phyloP scores from a whole-genome alignment of 2,329 filamentous ascomycete species.

The Leptographium wingfieldii region DNA sequence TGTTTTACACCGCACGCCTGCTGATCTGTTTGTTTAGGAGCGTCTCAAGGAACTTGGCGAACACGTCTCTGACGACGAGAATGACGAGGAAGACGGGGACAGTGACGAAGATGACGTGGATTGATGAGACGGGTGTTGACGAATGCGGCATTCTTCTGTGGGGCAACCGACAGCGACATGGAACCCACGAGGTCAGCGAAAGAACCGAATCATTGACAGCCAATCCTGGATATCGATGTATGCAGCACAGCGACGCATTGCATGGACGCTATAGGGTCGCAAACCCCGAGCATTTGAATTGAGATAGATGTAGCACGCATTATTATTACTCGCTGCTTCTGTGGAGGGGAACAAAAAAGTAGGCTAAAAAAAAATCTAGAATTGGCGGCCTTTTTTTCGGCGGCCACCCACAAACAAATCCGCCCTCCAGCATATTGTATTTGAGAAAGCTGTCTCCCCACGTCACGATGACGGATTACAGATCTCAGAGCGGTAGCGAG shows the following conservation, averaged over 20 bases:
- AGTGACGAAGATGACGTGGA: slow-evolving; percentile 32
- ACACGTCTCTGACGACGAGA: slow-evolving; percentile 64
- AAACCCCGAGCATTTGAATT: neutral
- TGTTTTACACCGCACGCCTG: neutral
- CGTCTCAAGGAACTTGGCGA: slow-evolving; percentile 56
- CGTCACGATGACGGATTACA: slow-evolving; percentile 6
- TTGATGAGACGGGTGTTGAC: slow-evolving; percentile 15
- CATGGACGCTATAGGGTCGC: neutral
- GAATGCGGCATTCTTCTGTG: slow-evolving; percentile 3
- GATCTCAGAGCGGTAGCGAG: slow-evolving; percentile 20
- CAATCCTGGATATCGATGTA: neutral
- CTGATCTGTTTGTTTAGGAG: slow-evolving; percentile 21
- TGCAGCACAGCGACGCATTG: neutral
- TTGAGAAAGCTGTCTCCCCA: neutral
- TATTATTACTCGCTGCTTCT: neutral
- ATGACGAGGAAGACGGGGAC: slow-evolving; percentile 46
- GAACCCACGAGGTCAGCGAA: neutral
- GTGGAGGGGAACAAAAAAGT: neutral
- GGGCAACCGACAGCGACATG: neutral
- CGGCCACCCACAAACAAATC: neutral
- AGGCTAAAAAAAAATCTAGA: neutral
- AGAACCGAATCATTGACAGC: neutral
- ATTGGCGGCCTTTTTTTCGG: neutral
- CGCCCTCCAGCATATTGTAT: neutral
- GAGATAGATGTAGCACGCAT: neutral